Percentiles rank a stretch among this genome's conserved stretches.
phyloP scores from a whole-genome alignment of 2,329 filamentous ascomycete species.

The Chalaropsis ovoidea region DNA sequence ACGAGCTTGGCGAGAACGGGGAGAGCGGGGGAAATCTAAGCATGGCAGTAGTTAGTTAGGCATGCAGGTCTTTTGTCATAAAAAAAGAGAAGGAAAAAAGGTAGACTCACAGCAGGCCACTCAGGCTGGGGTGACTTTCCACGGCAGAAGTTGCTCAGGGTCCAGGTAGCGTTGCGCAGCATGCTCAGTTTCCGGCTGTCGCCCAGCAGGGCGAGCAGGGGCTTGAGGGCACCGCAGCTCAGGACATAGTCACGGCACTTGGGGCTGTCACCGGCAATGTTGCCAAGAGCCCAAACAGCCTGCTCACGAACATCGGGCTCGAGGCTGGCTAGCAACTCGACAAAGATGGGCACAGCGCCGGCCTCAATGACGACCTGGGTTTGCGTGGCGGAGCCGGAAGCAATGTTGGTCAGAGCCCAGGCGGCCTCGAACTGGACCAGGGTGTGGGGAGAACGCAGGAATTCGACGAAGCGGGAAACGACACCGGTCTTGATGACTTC shows the following conservation, averaged over 20 bases:
- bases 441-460: conserved; percentile 93
- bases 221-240: conserved; percentile 79
- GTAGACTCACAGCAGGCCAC: conserved; percentile 73
- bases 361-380: conserved; percentile 98
- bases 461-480: conserved; percentile 94
- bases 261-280: conserved; percentile 97
- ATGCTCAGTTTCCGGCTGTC: conserved; percentile 99
- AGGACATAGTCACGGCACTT: conserved; percentile 96
- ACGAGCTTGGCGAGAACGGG: conserved; percentile 94
- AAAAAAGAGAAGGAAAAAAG: conserved; percentile 2
- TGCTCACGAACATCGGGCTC: conserved; percentile 97
- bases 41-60: conserved; percentile 27
- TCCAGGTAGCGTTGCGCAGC: conserved; percentile 98
- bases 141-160: conserved; percentile 98
- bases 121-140: conserved; percentile 98
- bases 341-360: conserved; percentile 95
- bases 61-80: neutral
- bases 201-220: conserved; percentile 77
- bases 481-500: conserved; percentile 99
- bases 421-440: conserved; percentile 98
- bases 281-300: conserved; percentile 95
- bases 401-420: conserved; percentile 98
- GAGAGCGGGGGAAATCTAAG: conserved; percentile 81
- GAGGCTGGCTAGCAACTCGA: conserved; percentile 87
- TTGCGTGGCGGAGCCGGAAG: conserved; percentile 90